Evolutionary conservation across 139 green algal genomes (phyloP), one percentile per base, ranked within the genome.

Genomic region (Closterium sp.): DNA sequence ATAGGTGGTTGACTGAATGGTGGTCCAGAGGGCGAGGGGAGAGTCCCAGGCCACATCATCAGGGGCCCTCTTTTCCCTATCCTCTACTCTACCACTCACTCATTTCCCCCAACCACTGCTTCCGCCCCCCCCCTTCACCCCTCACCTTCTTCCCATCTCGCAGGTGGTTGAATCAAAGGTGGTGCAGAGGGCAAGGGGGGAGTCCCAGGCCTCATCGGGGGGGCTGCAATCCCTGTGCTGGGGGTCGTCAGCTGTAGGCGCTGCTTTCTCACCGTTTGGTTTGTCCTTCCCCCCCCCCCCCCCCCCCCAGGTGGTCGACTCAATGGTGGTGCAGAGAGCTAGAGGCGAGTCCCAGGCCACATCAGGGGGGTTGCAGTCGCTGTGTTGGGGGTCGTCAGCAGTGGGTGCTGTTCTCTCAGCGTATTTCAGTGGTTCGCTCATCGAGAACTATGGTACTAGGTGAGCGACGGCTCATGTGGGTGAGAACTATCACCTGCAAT

Each of bases 271-370:
- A 95, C 92, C 38, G 97, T 97, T 28, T 96, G 91, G 0, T 94
- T 98, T 3, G 96, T 99, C 36, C 36, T 55, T 55, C 36, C 4
- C 36, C 4, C 28, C 69, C 35, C 4, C 30, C 3, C 8, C 85
- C 23, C 33, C 85, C 5, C 16, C n/a, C 55, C 90, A 93, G 91
- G 91, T 99, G 34, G 97, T 99, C n/a, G 98, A 99, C 96, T 98
- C 95, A 28, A 97, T 99, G 34, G 98, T 99, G 36, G 98, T 99
- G 88, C 96, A 98, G 94, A 88, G 95, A 3, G 96, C 94, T 3
- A 86, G 96, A 4, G 95, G 92, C 93, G 93, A 97, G 93, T 92
- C 89, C 36, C 43, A 66, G 12, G 21, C 21, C 43, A 66, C 95
- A 1, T 95, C 97, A 10, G 98, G 97, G 12, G 96, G 93, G 2